Evolutionary conservation across 352 stramenopile species (phyloP), one percentile per base, ranked within the genome.

Genomic region (Phytophthora cryptogea): DNA sequence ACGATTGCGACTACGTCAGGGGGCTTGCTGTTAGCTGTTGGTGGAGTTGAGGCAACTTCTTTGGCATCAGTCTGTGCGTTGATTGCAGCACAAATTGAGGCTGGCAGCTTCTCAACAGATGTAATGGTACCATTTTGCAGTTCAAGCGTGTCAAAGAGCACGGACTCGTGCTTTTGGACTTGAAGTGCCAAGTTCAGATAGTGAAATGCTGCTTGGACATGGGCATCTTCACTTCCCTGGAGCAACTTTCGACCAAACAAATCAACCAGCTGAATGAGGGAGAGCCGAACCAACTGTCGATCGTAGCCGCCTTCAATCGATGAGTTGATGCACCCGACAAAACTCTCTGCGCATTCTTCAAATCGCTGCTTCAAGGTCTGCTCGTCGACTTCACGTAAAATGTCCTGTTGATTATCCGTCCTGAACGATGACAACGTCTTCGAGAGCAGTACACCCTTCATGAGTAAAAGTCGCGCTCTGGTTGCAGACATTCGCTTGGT

Each of bases 171-270:
- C 20, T 64, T 70, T 28, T 70, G 61, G 3, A 90, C 69, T 26
- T 64, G 49, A 1, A 83, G 31, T 0, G 74, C 82, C 14, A 90
- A 49, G 33, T 67, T 75, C 27, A 94, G 56, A 59, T 86, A 92
- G 59, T 92, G 82, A 41, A 88, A 89, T 28, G 80, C 82, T 16
- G 77, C 81, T 63, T 90, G 80, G 16, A 88, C 61, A 39, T 91
- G 80, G 13, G 75, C 59, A 10, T 86, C 64, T 59, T 89, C 74
- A 26, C 71, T 62, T 5, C 40, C 59, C 8, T 42, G 54, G 14
- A 89, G 8, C 1, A 84, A 10, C 40, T 89, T 81, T 42, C 65
- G 60, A 5, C 68, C 63, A 40, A 78, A 90, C 2, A 91, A 46
- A 63, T 88, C 69, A 20, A 90, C 76, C n/a, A 94, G 59, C 47